Evolutionary conservation across 192 early-diverging fungal species (phyloP), one percentile per base, ranked within the genome.

Genomic region (Coemansia sp.): DNA sequence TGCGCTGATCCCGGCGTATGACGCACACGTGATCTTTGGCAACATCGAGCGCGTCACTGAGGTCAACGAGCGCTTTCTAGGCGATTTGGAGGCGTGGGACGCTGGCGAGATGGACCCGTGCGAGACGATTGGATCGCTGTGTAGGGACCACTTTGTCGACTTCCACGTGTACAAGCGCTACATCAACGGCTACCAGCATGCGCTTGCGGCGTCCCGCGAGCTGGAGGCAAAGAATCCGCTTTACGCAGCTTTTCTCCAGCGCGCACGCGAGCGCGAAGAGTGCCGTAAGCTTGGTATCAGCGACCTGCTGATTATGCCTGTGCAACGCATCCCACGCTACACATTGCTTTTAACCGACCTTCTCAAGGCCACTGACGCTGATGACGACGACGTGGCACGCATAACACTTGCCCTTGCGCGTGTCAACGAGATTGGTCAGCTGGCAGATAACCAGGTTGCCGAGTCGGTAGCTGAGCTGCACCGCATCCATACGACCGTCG

Each of bases 291-390:
- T 91, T 49, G 83, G 79, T 25, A 69, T 96, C 22, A 78, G 80
- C 24, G 88, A 89, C 57, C 75, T 88, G 61, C 73, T 91, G 66
- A 89, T 91, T 53, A 82, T 88, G 64, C 89, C 89, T 1, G 88
- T 91, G 47, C 89, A 91, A 70, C 81, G 89, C 25, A 84, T 91
- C 17, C 86, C 89, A 3, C 82, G 88, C n/a, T 91, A 91, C 71
- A 83, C 84, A 25, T 61, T 91, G 54, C 63, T 91, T 39, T 70
- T 91, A 41, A 84, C 69, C 0, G 70, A 81, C 38, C 61, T 81
- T 45, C 66, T 81, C 19, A 69, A 71, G 59, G 55, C 53, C 30
- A 70, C 66, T 14, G 67, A 66, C 13, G 67, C 63, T 17, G 67
- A 78, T 22, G 67, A 73, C 53, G 64, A 68, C 9, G 80, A 81